A percentile compares a stretch with the other conserved stretches of the same genome.
Evolutionary conservation across 2,329 filamentous ascomycete species (phyloP).

Genomic region (Ciborinia camelliae): DNA sequence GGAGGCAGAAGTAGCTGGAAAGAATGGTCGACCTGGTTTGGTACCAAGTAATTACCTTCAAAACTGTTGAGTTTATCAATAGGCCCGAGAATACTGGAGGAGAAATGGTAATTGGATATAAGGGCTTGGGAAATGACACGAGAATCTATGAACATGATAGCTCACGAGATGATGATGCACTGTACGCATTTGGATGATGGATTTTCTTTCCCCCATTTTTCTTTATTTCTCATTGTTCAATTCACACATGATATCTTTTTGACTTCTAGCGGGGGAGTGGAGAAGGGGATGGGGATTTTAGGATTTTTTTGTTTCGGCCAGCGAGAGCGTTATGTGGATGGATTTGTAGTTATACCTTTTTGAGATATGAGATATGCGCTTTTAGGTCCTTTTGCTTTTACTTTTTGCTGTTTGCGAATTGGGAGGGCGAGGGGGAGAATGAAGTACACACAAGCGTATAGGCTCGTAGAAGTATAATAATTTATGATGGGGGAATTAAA

Average conservation of each 20-base stretch:
- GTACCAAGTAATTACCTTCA: constrained; percentile 66
- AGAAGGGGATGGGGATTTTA: background rate
- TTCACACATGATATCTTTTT: background rate
- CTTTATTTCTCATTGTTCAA: background rate
- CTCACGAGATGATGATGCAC: constrained; percentile 5
- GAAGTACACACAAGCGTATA: background rate
- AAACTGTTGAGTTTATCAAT: constrained; percentile 31
- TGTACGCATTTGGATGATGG: background rate
- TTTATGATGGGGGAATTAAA: background rate
- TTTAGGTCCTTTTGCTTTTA: background rate
- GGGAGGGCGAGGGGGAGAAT: background rate
- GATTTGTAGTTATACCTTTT: constrained; percentile 16
- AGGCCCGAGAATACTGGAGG: background rate
- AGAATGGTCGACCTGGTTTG: constrained; percentile 56
- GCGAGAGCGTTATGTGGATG: constrained; percentile 12
- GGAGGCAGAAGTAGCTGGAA: constrained; percentile 88
- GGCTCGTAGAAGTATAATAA: background rate
- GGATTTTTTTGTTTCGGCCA: background rate
- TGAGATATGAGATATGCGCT: background rate
- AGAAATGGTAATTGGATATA: constrained; percentile 1
- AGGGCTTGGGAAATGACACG: background rate
- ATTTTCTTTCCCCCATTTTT: background rate
- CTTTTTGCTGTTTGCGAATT: background rate
- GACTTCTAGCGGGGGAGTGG: background rate
- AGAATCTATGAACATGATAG: constrained; percentile 5